Evolutionary conservation across 345 rosid species (phyloP).

Genomic region (Linum lewisii): DNA sequence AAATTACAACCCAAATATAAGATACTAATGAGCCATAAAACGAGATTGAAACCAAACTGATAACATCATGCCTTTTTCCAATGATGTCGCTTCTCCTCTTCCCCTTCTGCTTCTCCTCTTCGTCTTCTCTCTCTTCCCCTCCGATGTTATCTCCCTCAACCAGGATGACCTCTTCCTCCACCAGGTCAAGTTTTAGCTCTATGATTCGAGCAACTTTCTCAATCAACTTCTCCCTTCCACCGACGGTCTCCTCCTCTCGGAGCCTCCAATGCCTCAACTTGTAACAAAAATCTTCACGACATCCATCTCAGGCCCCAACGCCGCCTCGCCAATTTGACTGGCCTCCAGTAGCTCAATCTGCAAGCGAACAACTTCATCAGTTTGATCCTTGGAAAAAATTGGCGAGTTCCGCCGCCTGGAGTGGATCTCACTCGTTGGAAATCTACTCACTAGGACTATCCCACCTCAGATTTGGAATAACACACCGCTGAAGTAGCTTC

Average conservation of each 20-base stretch:
- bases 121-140: conserved; percentile 4
- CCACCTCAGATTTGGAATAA: conserved; percentile 51
- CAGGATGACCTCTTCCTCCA: conserved; percentile 71
- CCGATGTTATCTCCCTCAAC: conserved; percentile 30
- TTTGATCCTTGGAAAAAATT: conserved; percentile 29
- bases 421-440: conserved; percentile 35
- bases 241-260: conserved; percentile 38
- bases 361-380: conserved; percentile 54
- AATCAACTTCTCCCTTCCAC: conserved; percentile 55
- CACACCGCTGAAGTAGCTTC: conserved; percentile 40
- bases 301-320: conserved; percentile 44
- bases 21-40: too few species aligned
- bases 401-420: conserved; percentile 45
- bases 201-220: conserved; percentile 44
- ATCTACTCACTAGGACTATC: conserved; percentile 44
- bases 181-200: conserved; percentile 43
- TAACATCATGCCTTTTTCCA: too few species aligned
- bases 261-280: conserved; percentile 36
- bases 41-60: too few species aligned
- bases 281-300: conserved; percentile 32
- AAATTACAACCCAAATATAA: too few species aligned
- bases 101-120: conserved; percentile 27
- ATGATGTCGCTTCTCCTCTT: neutral
- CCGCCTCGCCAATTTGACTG: conserved; percentile 38
- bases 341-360: conserved; percentile 33